Evolutionary conservation across 2,329 filamentous ascomycete genomes (phyloP), one percentile per base, ranked within the genome.

Genomic region (Alternaria angustiovoidea): DNA sequence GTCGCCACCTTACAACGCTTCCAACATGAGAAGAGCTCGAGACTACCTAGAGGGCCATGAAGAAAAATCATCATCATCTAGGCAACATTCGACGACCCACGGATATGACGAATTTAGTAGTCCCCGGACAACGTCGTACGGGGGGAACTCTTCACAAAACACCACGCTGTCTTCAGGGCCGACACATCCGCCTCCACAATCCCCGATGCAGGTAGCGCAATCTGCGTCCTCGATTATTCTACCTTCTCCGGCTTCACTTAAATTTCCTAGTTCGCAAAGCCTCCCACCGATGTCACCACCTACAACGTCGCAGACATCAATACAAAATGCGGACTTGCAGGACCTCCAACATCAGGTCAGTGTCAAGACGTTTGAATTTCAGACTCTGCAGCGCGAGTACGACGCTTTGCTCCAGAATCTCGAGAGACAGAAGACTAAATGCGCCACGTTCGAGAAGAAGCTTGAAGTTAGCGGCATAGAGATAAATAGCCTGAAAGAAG

Each of bases 291-390:
- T 74, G 30, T 73, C 71, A 22, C 66, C 74, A 18, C 68, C 73
- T 39, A 57, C 64, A 7, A 60, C 67, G 12, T 54, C 68, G 24
- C 71, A 71, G 16, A 53, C 54, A 4, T 68, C 78, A 7, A 78
- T 77, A 18, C 78, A 38, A 64, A 70, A 18, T 73, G 74, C 16
- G 81, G 83, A 56, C 72, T 84, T 49, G 20, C 79, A 82, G 51
- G 81, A 84, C 51, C 77, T 87, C 7, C 85, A 86, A 64, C 84
- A 85, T 66, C 83, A 86, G 68, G 78, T 86, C 38, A 84, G 81
- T 16, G 75, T 85, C 57, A 85, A 86, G 64, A 83, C 84, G 5
- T 75, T 86, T 18, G 81, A 82, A 12, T 78, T 85, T 22, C 82
- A 84, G 61, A 85, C 82, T 1, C 75, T 87, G 7, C 84, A 86